Percentiles rank a stretch among this genome's conserved stretches.
These are phyloP conservation scores for Fusarium sp. DNA, from an alignment of 2,329 filamentous ascomycete genomes.

Conservation along the genomic window DNA sequence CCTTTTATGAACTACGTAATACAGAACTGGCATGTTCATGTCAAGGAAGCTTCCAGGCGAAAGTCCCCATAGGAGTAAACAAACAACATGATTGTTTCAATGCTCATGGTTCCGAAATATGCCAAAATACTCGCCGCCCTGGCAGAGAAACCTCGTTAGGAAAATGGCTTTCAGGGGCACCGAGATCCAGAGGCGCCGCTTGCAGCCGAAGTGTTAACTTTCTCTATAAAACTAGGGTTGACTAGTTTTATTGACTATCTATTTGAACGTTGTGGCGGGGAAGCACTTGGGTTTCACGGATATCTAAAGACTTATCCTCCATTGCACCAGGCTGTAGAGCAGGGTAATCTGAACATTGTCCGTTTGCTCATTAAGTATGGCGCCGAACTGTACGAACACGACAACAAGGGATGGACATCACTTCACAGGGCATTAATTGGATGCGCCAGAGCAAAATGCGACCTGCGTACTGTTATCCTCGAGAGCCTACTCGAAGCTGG, in stretches of 20 bases:
- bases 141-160: neutral
- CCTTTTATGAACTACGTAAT: neutral
- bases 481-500: neutral
- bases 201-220: neutral
- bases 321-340: neutral
- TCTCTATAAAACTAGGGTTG: neutral
- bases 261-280: neutral
- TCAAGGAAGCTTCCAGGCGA: rapidly evolving
- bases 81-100: neutral
- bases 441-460: neutral
- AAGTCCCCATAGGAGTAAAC: neutral
- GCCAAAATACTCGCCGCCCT: neutral
- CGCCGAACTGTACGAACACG: neutral
- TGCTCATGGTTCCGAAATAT: neutral
- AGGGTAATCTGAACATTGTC: neutral
- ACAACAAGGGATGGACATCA: neutral
- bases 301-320: neutral
- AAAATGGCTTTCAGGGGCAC: neutral
- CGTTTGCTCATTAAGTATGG: neutral
- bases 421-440: neutral
- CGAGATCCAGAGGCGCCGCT: neutral
- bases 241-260: neutral
- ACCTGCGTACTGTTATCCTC: neutral
- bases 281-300: neutral
- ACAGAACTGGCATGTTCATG: neutral